Base-by-base conservation (phyloP, 148 eudicot species). In the Vaccinium corymbosum region DNA sequence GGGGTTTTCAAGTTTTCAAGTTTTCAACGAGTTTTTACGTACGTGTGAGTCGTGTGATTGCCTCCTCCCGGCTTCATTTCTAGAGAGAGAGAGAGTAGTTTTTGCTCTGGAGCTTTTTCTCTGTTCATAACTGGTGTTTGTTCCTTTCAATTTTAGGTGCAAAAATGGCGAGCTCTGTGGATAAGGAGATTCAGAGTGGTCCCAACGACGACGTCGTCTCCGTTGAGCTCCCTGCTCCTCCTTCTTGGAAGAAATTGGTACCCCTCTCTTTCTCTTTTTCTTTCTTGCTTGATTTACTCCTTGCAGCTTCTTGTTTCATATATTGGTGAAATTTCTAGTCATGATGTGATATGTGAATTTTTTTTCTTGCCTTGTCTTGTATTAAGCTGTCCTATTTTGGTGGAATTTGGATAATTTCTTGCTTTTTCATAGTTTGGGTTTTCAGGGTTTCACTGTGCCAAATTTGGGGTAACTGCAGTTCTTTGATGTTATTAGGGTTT, bases 171-270 rank as follows among this genome's bases (percentile, higher is more conserved):
- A 81, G 61, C 76, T 68, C 82, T 80, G 86, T 68, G 71, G 83
- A 82, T 57, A 74, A 82, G 78, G 87, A 86, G 32, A 53, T 7
- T 22, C 84, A 73, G 42, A 55, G 14, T 10, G 66, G 66, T 14
- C 79, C n/a, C 22, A 72, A n/a, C 19, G 86, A 81, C 16, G 88
- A 86, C 13, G 83, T 85, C 78, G 76, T 88, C 51, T 84, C 91
- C 2, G 82, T 88, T 49, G 92, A 90, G 89, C 90, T 90, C 35
- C 76, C 88, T 7, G 92, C 90, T 20, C 92, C 92, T 72, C 83
- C 89, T 59, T 86, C 89, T 62, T 90, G 90, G 92, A 88, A 88
- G 84, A 90, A 90, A 86, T 83, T 90, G 92, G 92, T 90, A 73
- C 57, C 55, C 68, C 70, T 78, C 84, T 62, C 78, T 61, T 77